phyloP scores from a whole-genome alignment of 1,284 basidiomycete species.

The Vanrija sp. region DNA sequence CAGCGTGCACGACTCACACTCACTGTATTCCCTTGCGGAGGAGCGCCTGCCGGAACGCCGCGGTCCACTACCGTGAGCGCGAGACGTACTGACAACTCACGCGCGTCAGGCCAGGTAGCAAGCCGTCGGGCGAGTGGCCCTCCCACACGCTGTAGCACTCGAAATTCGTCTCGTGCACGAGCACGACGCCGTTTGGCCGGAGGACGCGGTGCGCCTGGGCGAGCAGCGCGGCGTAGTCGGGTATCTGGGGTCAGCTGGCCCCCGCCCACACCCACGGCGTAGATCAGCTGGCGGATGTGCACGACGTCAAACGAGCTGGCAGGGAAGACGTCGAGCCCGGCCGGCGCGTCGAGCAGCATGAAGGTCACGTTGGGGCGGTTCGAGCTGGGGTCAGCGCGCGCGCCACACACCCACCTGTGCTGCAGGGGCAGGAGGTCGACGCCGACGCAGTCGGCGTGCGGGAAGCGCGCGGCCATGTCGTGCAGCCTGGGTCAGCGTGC shows the following conservation, averaged over 20 bases:
- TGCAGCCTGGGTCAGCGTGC: neutral
- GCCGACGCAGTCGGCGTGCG: conserved; percentile 22
- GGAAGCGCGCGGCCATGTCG: conserved; percentile 23
- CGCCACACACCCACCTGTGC: conserved; percentile 13
- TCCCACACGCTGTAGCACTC: conserved; percentile 7
- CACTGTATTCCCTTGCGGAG: conserved; percentile 13
- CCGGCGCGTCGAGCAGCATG: conserved; percentile 14
- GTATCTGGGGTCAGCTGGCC: conserved; percentile 1
- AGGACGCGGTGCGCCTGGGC: conserved; percentile 14
- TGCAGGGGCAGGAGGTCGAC: conserved; percentile 18
- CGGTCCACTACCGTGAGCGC: neutral
- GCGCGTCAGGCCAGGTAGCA: conserved; percentile 4
- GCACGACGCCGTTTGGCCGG: conserved; percentile 14
- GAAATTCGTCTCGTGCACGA: conserved; percentile 18
- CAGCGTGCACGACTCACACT: neutral
- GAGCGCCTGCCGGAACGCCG: neutral
- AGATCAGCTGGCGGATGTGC: conserved; percentile 19
- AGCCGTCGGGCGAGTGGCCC: neutral
- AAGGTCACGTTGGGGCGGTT: conserved; percentile 14
- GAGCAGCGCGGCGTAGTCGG: conserved; percentile 9
- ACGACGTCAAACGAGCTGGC: conserved; percentile 19
- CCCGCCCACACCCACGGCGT: conserved; percentile 10
- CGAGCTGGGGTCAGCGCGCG: neutral
- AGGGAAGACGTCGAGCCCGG: conserved; percentile 8
- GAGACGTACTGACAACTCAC: neutral